Conservation (phyloP, 1,284 basidiomycete genomes). For the Rhodotorula sp. region DNA sequence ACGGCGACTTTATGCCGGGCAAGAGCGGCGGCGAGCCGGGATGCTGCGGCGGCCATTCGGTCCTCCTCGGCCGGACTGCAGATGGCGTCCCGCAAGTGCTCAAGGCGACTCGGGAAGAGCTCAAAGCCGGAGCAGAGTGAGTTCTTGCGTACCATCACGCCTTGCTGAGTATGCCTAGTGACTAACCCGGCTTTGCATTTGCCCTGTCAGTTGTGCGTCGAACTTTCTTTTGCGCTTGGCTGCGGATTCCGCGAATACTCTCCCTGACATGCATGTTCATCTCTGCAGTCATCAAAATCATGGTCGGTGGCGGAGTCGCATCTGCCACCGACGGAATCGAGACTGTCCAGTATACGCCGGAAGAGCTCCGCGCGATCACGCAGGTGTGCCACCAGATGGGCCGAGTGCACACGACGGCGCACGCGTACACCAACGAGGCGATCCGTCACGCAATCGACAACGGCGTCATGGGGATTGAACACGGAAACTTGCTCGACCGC, state of each 20-base stretch:
- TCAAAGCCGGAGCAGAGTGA: conserved; percentile 53
- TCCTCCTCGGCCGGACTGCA: conserved; percentile 42
- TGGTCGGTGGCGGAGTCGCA: conserved; percentile 55
- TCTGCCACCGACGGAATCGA: conserved; percentile 55
- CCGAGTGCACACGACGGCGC: conserved; percentile 50
- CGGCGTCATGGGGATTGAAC: conserved; percentile 52
- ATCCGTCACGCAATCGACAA: conserved; percentile 52
- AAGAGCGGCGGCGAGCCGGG: conserved; percentile 44
- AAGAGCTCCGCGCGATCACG: conserved; percentile 56
- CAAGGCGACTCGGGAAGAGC: conserved; percentile 53
- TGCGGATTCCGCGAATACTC: no score
- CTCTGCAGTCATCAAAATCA: conserved; percentile 50
- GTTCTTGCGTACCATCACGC: conserved; percentile 36
- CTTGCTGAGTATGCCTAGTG: not conserved
- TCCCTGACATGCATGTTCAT: no score
- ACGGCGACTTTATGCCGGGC: conserved; percentile 51
- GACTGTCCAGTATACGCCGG: conserved; percentile 54
- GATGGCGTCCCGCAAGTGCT: conserved; percentile 54
- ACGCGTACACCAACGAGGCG: conserved; percentile 50
- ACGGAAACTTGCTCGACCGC: conserved; percentile 51
- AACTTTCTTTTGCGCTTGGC: no score
- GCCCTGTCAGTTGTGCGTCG: not conserved
- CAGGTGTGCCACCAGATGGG: conserved; percentile 55
- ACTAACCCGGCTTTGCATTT: not conserved
- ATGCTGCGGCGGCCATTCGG: conserved; percentile 54